Evolutionary conservation across 352 stramenopile genomes (phyloP).

Genomic region (Phytopythium chamaehyphon): DNA sequence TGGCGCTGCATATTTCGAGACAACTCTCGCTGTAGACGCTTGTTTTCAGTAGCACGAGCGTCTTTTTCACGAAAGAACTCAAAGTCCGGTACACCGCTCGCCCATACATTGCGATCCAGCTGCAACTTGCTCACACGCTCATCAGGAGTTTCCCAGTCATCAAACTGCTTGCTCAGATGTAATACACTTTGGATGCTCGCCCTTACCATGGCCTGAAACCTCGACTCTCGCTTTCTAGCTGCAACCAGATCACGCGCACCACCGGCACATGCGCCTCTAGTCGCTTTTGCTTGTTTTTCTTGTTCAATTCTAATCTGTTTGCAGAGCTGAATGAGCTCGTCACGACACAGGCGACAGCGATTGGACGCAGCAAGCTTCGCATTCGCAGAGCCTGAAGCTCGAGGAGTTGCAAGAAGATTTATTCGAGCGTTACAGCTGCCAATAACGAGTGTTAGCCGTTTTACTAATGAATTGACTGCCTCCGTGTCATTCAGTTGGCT

Average conservation of each 20-base stretch:
- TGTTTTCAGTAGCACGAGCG: constrained; percentile 18
- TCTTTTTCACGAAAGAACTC: constrained; percentile 39
- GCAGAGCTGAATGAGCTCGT: constrained; percentile 37
- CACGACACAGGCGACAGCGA: constrained; percentile 34
- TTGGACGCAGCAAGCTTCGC: constrained; percentile 17
- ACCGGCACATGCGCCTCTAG: neutral
- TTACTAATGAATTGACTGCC: no score
- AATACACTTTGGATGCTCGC: constrained; percentile 23
- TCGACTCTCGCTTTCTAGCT: constrained; percentile 9
- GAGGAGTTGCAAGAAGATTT: constrained; percentile 15
- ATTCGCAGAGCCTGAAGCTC: neutral
- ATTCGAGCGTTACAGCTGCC: constrained; percentile 33
- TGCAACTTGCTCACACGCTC: constrained; percentile 35
- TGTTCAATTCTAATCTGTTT: constrained; percentile 27
- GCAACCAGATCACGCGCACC: neutral
- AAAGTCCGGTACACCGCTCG: constrained; percentile 41
- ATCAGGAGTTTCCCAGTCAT: constrained; percentile 43
- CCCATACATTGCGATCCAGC: constrained; percentile 31
- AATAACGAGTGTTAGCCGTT: constrained; percentile 10
- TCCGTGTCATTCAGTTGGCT: no score
- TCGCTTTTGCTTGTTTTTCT: neutral
- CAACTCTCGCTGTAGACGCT: constrained; percentile 22
- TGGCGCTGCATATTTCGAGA: constrained; percentile 19
- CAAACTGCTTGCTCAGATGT: constrained; percentile 17
- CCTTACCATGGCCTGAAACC: constrained; percentile 11